Evolutionary conservation across 2,329 filamentous ascomycete species (phyloP).

Genomic region (Aaosphaeria pasadenensis): DNA sequence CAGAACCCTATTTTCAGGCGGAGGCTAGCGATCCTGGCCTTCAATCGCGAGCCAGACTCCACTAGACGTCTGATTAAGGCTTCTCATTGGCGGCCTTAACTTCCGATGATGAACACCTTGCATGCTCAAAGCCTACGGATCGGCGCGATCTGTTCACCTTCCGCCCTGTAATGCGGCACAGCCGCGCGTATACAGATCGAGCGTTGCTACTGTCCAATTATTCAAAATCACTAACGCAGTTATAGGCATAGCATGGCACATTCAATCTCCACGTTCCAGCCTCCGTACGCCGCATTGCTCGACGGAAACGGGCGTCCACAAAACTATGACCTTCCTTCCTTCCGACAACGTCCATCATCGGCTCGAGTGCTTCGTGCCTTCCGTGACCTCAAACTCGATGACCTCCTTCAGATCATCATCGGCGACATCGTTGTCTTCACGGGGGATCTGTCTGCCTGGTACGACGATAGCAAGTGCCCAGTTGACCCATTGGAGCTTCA

Average conservation of each 20-base stretch:
- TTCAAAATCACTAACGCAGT: background rate
- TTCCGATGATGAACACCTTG: too few relatives aligned
- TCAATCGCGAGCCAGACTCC: too few relatives aligned
- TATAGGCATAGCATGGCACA: conserved; percentile 31
- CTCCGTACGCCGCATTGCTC: conserved; percentile 23
- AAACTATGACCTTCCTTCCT: conserved; percentile 17
- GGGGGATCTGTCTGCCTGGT: conserved; percentile 20
- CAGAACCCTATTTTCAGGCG: too few relatives aligned
- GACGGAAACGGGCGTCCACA: conserved; percentile 15
- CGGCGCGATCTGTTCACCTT: too few relatives aligned
- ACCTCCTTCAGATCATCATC: conserved; percentile 16
- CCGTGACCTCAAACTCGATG: conserved; percentile 14
- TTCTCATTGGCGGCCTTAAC: too few relatives aligned
- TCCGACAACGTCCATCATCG: conserved; percentile 9
- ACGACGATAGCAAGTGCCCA: conserved; percentile 8
- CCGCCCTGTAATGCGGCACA: too few relatives aligned
- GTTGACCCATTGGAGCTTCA: conserved; percentile 29
- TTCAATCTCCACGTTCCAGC: conserved; percentile 26
- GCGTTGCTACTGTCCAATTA: background rate
- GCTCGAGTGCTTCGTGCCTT: conserved; percentile 15
- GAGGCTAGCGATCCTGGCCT: too few relatives aligned
- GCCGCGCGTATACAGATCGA: too few relatives aligned
- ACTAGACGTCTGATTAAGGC: too few relatives aligned
- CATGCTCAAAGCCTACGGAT: too few relatives aligned
- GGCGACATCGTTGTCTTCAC: conserved; percentile 15